These are phyloP conservation scores for Trichocomaceae sp. DNA, from an alignment of 2,329 filamentous ascomycete genomes.

Conservation along the genomic window DNA sequence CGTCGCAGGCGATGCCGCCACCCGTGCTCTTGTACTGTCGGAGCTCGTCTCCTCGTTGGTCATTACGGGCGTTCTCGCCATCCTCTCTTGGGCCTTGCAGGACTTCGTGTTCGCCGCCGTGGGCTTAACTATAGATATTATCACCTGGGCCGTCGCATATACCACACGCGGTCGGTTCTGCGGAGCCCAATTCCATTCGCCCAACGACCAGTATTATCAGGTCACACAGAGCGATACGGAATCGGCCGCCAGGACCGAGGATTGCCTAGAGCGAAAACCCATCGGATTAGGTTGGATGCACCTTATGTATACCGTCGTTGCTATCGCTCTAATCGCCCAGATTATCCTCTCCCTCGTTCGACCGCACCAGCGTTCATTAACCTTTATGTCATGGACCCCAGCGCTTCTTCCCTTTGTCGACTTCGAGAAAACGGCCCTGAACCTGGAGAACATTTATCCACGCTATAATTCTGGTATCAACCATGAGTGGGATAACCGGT, in stretches of 20 bases:
- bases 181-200: background rate
- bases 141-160: background rate
- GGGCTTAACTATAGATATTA: background rate
- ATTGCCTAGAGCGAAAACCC: background rate
- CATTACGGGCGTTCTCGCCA: slow-evolving; percentile 23
- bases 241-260: background rate
- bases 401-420: slow-evolving; percentile 20
- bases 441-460: slow-evolving; percentile 18
- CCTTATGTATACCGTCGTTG: slow-evolving; percentile 14
- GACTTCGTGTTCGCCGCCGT: background rate
- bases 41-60: slow-evolving; percentile 29
- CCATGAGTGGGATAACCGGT: slow-evolving; percentile 17
- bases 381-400: slow-evolving; percentile 23
- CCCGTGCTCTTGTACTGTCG: slow-evolving; percentile 27
- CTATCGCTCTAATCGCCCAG: slow-evolving; percentile 17
- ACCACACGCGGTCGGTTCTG: background rate
- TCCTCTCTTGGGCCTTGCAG: slow-evolving; percentile 14
- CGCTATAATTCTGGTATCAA: slow-evolving; percentile 18
- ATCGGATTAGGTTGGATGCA: background rate
- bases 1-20: slow-evolving; percentile 27
- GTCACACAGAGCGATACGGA: slow-evolving; percentile 6
- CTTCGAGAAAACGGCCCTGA: slow-evolving; percentile 14
- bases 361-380: slow-evolving; percentile 22
- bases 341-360: slow-evolving; percentile 24
- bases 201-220: background rate